A percentile compares a stretch with the other conserved stretches of the same genome.
Conservation (phyloP, 1,284 basidiomycete genomes). For the Ustilago hordei region DNA sequence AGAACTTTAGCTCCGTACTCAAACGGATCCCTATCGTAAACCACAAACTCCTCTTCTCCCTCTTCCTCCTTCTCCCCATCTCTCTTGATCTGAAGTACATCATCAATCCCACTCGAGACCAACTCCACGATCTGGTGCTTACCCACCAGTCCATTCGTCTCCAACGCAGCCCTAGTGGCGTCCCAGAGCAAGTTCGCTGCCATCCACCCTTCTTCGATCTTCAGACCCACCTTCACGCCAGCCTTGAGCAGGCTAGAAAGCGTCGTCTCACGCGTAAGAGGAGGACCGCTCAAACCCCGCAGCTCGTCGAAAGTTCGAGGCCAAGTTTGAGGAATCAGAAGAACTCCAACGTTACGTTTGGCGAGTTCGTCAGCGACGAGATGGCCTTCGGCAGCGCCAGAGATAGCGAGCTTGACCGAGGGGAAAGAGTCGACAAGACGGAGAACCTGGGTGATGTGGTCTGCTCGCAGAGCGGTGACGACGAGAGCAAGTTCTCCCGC, state of each 20-base stretch:
- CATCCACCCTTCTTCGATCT: slow-evolving; percentile 75
- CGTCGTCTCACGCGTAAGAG: slow-evolving; percentile 77
- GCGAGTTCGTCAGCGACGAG: slow-evolving; percentile 77
- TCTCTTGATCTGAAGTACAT: slow-evolving; percentile 73
- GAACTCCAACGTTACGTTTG: slow-evolving; percentile 77
- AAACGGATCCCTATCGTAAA: slow-evolving; percentile 75
- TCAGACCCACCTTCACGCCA: slow-evolving; percentile 81
- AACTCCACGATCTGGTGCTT: slow-evolving; percentile 75
- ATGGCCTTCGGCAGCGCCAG: slow-evolving; percentile 81
- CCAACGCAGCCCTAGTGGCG: slow-evolving; percentile 65
- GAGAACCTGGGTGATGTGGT: slow-evolving; percentile 81
- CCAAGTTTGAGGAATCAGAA: slow-evolving; percentile 77
- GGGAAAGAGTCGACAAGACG: slow-evolving; percentile 81
- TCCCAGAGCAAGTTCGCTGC: slow-evolving; percentile 80
- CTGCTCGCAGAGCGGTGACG: slow-evolving; percentile 78
- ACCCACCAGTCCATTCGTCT: slow-evolving; percentile 69
- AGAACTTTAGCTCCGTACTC: slow-evolving; percentile 76
- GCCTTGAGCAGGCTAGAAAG: slow-evolving; percentile 76
- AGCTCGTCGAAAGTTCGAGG: slow-evolving; percentile 78
- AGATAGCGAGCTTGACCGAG: slow-evolving; percentile 74
- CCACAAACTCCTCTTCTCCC: slow-evolving; percentile 75
- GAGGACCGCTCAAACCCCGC: slow-evolving; percentile 80
- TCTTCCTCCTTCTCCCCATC: slow-evolving; percentile 27
- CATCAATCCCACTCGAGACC: slow-evolving; percentile 76
- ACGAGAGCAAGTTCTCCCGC: slow-evolving; percentile 77